These are phyloP conservation scores for Lactifluus pinguis DNA, from an alignment of 768 basidiomycete genomes.

Conservation along the genomic window DNA sequence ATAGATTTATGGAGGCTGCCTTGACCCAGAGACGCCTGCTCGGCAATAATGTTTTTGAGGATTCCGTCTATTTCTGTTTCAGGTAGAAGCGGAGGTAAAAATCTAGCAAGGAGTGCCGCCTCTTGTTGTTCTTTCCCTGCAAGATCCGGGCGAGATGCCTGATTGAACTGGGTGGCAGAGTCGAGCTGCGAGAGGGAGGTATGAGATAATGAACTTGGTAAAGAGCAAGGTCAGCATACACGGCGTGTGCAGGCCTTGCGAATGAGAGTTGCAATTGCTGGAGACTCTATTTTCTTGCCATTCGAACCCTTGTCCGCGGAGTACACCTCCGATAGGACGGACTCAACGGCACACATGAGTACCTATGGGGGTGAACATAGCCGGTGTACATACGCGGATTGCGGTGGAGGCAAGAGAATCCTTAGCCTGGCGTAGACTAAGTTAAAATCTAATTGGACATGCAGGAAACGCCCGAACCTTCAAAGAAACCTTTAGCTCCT, in stretches of 20 bases:
- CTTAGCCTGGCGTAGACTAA: constrained; percentile 34
- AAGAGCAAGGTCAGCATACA: constrained; percentile 32
- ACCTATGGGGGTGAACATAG: neutral
- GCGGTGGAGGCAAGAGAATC: constrained; percentile 49
- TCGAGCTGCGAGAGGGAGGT: constrained; percentile 36
- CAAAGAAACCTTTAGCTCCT: constrained; percentile 56
- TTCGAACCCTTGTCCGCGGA: constrained; percentile 50
- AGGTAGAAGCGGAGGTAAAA: constrained; percentile 54
- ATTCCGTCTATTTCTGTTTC: constrained; percentile 43
- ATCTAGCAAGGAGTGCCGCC: constrained; percentile 42
- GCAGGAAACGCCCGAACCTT: constrained; percentile 36
- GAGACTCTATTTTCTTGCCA: constrained; percentile 34
- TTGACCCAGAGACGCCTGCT: constrained; percentile 23
- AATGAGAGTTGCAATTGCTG: constrained; percentile 43
- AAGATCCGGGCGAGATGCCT: constrained; percentile 55
- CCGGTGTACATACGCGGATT: constrained; percentile 31
- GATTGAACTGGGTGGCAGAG: constrained; percentile 44
- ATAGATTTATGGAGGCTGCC: constrained; percentile 29
- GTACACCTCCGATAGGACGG: constrained; percentile 61
- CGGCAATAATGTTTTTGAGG: constrained; percentile 36
- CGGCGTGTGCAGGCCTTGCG: constrained; percentile 50
- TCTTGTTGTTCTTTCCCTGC: constrained; percentile 54
- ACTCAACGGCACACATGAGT: constrained; percentile 30
- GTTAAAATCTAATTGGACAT: neutral
- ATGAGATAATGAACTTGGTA: neutral